A percentile compares a stretch with the other conserved stretches of the same genome.
Conservation (phyloP, 139 green algal species). For the Axilococcus clingmanii region DNA sequence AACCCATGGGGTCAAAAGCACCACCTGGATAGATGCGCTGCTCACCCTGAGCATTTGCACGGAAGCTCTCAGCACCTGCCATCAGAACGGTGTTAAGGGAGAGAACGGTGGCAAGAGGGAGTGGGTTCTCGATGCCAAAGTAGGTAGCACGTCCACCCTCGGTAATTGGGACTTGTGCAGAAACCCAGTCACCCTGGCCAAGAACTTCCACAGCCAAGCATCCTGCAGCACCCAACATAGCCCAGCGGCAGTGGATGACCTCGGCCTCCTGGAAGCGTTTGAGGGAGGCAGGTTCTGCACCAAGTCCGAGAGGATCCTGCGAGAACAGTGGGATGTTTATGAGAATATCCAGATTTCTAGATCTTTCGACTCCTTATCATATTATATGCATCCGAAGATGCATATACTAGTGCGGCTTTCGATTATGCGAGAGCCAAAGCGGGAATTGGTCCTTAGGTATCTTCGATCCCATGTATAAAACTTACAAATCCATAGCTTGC, state of each 20-base stretch:
- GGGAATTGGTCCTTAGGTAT: no score
- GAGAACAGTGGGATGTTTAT: no score
- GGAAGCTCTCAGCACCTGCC: conserved; percentile 54
- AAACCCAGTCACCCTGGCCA: conserved; percentile 52
- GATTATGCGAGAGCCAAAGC: no score
- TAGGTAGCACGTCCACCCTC: conserved; percentile 63
- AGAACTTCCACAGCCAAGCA: conserved; percentile 32
- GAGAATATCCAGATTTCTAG: no score
- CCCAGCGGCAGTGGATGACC: conserved; percentile 46
- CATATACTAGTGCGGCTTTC: no score
- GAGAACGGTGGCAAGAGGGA: conserved; percentile 68
- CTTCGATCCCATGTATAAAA: no score
- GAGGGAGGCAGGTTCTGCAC: conserved; percentile 13
- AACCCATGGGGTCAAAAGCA: conserved; percentile 79
- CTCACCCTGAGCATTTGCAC: conserved; percentile 47
- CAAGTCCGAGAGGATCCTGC: conserved; percentile 13
- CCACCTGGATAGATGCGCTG: conserved; percentile 76
- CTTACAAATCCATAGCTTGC: conserved; percentile 34
- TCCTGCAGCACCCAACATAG: conserved; percentile 26
- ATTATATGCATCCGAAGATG: no score
- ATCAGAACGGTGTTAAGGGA: conserved; percentile 58
- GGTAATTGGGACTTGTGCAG: conserved; percentile 61
- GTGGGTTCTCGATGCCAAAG: conserved; percentile 64
- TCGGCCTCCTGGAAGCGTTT: conserved; percentile 47
- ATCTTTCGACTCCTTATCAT: no score